Evolutionary conservation across 2,329 filamentous ascomycete genomes (phyloP).

Genomic region (Lachnellula hyalina): DNA sequence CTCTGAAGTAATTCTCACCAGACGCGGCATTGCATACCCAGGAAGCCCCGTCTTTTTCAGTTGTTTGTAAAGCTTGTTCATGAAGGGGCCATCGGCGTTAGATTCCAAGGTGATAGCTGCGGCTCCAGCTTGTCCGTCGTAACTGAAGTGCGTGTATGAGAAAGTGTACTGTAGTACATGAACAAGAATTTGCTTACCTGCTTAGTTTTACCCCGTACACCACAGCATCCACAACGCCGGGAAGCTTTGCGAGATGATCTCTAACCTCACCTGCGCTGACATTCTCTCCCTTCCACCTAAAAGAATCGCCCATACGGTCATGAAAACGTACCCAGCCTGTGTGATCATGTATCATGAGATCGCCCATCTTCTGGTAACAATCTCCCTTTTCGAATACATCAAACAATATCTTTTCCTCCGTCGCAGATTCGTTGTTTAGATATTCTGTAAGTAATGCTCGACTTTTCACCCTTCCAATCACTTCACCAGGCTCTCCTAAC

Average conservation of each 20-base stretch:
- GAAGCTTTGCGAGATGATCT: constrained; percentile 38
- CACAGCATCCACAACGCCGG: constrained; percentile 38
- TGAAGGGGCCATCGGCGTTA: constrained; percentile 32
- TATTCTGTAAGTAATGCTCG: constrained; percentile 38
- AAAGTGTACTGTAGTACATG: background rate
- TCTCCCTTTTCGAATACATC: constrained; percentile 43
- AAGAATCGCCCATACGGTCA: constrained; percentile 48
- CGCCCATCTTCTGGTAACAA: constrained; percentile 40
- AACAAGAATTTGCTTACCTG: constrained; percentile 28
- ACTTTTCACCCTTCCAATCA: constrained; percentile 38
- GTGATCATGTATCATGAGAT: constrained; percentile 37
- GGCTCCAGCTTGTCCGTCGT: constrained; percentile 44
- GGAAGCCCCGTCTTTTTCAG: constrained; percentile 41
- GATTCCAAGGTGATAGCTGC: constrained; percentile 40
- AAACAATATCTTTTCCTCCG: constrained; percentile 38
- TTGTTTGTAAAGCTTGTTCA: constrained; percentile 32
- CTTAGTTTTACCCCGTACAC: constrained; percentile 39
- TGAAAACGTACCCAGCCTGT: constrained; percentile 41
- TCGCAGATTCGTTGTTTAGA: constrained; percentile 36
- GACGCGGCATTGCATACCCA: constrained; percentile 40
- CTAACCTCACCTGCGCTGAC: constrained; percentile 41
- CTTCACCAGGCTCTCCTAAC: constrained; percentile 39
- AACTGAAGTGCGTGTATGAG: constrained; percentile 28
- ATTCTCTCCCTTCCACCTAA: constrained; percentile 47
- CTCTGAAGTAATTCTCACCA: constrained; percentile 42